These are phyloP conservation scores for Ceratobasidium sp. DNA, from an alignment of 1,284 basidiomycete genomes.

Conservation along the genomic window DNA sequence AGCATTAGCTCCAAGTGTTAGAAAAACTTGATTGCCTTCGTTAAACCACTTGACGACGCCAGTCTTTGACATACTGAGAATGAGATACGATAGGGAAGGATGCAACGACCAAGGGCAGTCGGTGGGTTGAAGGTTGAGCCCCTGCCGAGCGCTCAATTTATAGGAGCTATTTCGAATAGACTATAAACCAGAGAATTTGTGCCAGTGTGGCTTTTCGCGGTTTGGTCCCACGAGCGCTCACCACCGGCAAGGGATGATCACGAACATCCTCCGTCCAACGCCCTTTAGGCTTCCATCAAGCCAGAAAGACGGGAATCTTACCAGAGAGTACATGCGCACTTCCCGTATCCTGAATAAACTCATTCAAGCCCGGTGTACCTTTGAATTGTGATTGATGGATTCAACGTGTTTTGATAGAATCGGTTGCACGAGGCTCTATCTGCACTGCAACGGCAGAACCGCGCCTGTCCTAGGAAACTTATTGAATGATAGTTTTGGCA, in stretches of 20 bases:
- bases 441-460: background rate
- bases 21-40: constrained; percentile 5
- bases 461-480: background rate
- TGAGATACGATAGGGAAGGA: background rate
- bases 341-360: constrained; percentile 6
- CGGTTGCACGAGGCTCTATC: constrained; percentile 10
- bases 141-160: background rate
- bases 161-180: background rate
- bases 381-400: constrained; percentile 17
- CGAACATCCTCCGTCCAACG: background rate
- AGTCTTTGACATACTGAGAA: constrained; percentile 9
- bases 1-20: background rate
- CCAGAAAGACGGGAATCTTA: constrained; percentile 8
- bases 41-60: constrained; percentile 29
- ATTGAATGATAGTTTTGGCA: background rate
- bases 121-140: no score
- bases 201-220: background rate
- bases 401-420: constrained; percentile 24
- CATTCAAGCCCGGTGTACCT: background rate
- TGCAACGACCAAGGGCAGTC: background rate
- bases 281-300: constrained; percentile 9
- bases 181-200: background rate
- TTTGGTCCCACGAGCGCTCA: background rate
- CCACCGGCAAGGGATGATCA: background rate
- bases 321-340: background rate